Base-by-base conservation (phyloP, 139 green algal genomes). In the Ostreobium quekettii region DNA sequence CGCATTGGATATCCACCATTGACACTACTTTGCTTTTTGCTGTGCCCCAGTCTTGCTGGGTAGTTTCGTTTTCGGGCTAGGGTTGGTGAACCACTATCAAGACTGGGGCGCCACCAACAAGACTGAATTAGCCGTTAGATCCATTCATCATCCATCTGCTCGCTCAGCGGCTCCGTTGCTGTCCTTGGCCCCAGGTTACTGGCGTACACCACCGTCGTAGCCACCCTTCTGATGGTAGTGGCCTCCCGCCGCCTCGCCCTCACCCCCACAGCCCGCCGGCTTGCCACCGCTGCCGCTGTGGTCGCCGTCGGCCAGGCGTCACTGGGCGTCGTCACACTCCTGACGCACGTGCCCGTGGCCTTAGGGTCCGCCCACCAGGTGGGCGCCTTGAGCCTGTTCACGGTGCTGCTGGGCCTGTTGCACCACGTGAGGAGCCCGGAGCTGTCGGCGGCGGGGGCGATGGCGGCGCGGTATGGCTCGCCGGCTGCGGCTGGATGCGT, bases 381-480 rank as follows among this genome's bases (percentile, higher is more conserved):
- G 29, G 61, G 74, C 35, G 94, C 94, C 0, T 78, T 99, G 11
- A 85, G 84, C 37, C 82, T 99, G 6, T 93, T 99, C 65, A 92
- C 88, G 1, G 71, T 89, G 3, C 72, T 87, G 48, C 76, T 98
- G 42, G 71, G 58, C 24, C 78, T 95, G 66, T 78, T 98, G 58
- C 90, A 98, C 79, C 67, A 78, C 0, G 30, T 89, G 65, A 76
- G 90, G 2, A 72, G 74, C 3, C 71, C 71, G 0, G 32, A 32
- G 5, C 64, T 63, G 2, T 47, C 60, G 1, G 36, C 62, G 4
- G 29, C 58, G 32, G 72, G 72, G 2, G 6, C 32, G 2, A 22
- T 57, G 28, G 33, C 76, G 28, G 70, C 59, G 4, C 74, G 68
- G 29, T 74, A 75, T 42, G 78, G 66, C 0, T 75, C 77, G n/a